Evolutionary conservation across 805 yeast genomes (phyloP), one percentile per base, ranked within the genome.

Genomic region (Saccharomycopsis sp.): DNA sequence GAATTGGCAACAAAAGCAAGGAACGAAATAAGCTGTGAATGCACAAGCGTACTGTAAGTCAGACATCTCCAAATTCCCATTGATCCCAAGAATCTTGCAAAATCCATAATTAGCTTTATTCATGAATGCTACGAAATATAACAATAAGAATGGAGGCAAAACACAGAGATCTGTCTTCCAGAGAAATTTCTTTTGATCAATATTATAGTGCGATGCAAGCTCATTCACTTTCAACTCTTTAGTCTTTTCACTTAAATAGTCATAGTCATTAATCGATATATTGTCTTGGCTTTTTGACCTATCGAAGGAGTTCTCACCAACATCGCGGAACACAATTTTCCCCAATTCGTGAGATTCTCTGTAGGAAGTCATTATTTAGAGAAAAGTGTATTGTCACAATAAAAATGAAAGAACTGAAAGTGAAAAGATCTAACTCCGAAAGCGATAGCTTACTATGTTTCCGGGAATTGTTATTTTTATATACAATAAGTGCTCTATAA

Each of bases 21-120:
- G 89, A 15, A 84, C 84, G 63, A 85, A 86, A 70, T 86, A 86
- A 5, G 86, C 79, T 5, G 88, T 82, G 64, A 86, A 75, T 1
- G 87, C 85, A 38, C 75, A 76, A 66, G 84, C 82, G 73, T 77
- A 86, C 65, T 86, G 85, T 62, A 76, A 75, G 5, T 86, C 85
- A 1, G 70, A 68, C 53, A 86, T 73, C n/a, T 74, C 65, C 53
- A 86, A 69, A 56, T 82, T 85, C 1, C 65, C 69, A 22, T 75
- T 72, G 72, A 86, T 72, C 8, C 88, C 88, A 71, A 62, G 17
- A 51, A 74, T 24, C 62, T 72, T 17, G 53, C 44, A 51, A 20
- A 54, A 22, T 3, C 56, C 56, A 35, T 34, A 54, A 17, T 17
- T 42, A 12, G 55, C 14, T 23, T 47, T 19, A 34, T 54, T 54